Base-by-base conservation (phyloP, 352 stramenopile species). In the Hyaloperonospora brassicae region DNA sequence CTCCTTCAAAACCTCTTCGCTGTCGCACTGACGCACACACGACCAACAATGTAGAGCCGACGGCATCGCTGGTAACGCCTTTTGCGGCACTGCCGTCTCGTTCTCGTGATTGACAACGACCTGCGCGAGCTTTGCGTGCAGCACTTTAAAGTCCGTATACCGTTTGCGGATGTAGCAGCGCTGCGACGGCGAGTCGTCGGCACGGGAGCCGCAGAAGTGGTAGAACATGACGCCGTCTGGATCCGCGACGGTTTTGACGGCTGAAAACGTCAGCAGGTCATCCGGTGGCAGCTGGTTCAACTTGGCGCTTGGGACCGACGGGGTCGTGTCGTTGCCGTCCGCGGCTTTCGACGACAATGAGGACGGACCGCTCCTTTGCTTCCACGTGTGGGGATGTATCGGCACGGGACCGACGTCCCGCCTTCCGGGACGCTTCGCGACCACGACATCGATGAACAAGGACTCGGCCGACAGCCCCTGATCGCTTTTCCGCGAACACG, bases 111-210 rank as follows among this genome's bases (percentile, higher is more conserved):
- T 83, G 31, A 66, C 73, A 70, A 87, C 79, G 43, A 85, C 47
- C 50, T 68, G 68, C 10, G 71, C 64, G 22, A 86, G 57, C 40
- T 83, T 42, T 0, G 57, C 52, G 55, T 89, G 67, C 35, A 89
- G 58, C 5, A 58, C 30, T 62, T 86, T 87, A 59, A 89, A 89
- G 38, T 89, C 73, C 44, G 77, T 84, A 63, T 76, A 89, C 43
- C 76, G 71, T 64, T 89, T 89, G 12, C 60, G 61, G 22, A 87
- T 59, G 41, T 47, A 62, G 7, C 76, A n/a, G n/a, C n/a, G 39
- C 25, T 76, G 47, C 50, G 73, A 62, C 5, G 59, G 59, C 12
- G 73, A 64, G 35, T 84, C 68, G 10, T 68, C 40, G 17, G 51
- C 47, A 42, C 68, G 68, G 1, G 48, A 67, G 30, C 62, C 69